Conservation (phyloP, 495 filamentous ascomycete species). For the Aspergillus baeticus region DNA sequence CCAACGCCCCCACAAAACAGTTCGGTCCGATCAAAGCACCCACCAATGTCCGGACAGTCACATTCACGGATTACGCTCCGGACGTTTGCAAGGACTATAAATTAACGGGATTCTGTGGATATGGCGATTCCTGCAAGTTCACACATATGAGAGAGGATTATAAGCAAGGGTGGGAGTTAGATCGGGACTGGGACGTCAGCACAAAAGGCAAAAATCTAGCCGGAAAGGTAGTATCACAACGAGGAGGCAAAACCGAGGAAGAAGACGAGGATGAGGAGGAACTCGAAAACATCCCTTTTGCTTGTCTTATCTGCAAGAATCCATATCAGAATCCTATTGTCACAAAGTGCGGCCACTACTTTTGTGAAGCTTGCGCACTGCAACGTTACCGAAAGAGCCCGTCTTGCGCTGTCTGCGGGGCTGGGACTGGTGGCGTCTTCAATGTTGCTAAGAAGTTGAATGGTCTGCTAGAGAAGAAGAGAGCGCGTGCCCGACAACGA, state of each 20-base stretch:
- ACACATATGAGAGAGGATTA: slow-evolving; percentile 85
- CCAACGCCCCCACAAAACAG: slow-evolving; percentile 67
- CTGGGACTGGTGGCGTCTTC: slow-evolving; percentile 84
- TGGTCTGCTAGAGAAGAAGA: slow-evolving; percentile 81
- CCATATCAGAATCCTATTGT: slow-evolving; percentile 79
- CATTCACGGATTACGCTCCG: slow-evolving; percentile 85
- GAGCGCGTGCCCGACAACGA: slow-evolving; percentile 62
- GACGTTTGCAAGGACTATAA: slow-evolving; percentile 98
- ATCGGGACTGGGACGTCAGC: slow-evolving; percentile 86
- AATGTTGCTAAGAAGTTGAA: slow-evolving; percentile 83
- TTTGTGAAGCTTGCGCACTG: slow-evolving; percentile 87
- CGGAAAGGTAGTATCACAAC: slow-evolving; percentile 61
- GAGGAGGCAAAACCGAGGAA: slow-evolving; percentile 41
- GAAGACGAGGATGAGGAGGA: slow-evolving; percentile 69
- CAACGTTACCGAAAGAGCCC: slow-evolving; percentile 79
- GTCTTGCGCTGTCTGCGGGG: slow-evolving; percentile 80
- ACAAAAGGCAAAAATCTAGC: slow-evolving; percentile 70
- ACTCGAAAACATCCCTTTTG: slow-evolving; percentile 88
- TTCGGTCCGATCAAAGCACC: slow-evolving; percentile 88
- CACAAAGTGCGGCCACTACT: slow-evolving; percentile 93
- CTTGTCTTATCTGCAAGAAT: slow-evolving; percentile 87
- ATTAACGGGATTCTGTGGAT: slow-evolving; percentile 59
- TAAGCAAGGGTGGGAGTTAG: slow-evolving; percentile 92
- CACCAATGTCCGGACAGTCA: slow-evolving; percentile 88
- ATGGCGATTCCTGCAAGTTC: slow-evolving; percentile 50